phyloP scores from a whole-genome alignment of 768 basidiomycete genomes.

The Amanita pseudoporphyria region DNA sequence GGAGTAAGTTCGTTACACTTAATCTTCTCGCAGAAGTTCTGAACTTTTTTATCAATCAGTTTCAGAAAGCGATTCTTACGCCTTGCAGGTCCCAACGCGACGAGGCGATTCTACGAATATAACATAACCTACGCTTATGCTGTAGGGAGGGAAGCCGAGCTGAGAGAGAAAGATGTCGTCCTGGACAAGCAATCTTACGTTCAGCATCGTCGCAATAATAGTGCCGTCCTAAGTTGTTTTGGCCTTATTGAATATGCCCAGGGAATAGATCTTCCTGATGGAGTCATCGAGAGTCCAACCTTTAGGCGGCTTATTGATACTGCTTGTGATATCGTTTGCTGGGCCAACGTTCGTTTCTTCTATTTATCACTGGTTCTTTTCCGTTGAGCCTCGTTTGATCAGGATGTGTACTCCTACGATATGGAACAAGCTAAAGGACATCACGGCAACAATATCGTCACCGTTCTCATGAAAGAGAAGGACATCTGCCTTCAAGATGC shows the following conservation, averaged over 20 bases:
- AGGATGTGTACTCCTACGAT: slow-evolving; percentile 69
- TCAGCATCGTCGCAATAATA: slow-evolving; percentile 56
- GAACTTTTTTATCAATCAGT: slow-evolving; percentile 21
- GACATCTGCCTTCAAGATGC: slow-evolving; percentile 47
- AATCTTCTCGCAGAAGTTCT: background rate
- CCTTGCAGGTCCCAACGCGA: slow-evolving; percentile 34
- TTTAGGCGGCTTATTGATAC: slow-evolving; percentile 48
- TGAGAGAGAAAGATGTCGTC: slow-evolving; percentile 46
- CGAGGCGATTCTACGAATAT: slow-evolving; percentile 40
- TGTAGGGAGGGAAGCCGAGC: slow-evolving; percentile 51
- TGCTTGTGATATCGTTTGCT: slow-evolving; percentile 58
- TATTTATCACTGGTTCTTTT: background rate
- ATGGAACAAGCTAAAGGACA: slow-evolving; percentile 63
- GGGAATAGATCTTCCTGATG: slow-evolving; percentile 53
- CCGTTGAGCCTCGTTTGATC: slow-evolving; percentile 6
- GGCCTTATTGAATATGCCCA: slow-evolving; percentile 52
- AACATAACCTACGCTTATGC: slow-evolving; percentile 48
- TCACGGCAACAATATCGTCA: slow-evolving; percentile 58
- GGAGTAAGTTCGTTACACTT: slow-evolving; percentile 33
- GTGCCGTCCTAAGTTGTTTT: slow-evolving; percentile 56
- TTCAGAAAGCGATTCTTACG: slow-evolving; percentile 41
- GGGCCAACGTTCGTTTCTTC: slow-evolving; percentile 48
- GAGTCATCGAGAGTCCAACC: slow-evolving; percentile 44
- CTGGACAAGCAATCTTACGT: slow-evolving; percentile 46
- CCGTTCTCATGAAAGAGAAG: slow-evolving; percentile 53